Evolutionary conservation across 2,329 filamentous ascomycete species (phyloP), one percentile per base, ranked within the genome.

Genomic region (Hypoxylon sp.): DNA sequence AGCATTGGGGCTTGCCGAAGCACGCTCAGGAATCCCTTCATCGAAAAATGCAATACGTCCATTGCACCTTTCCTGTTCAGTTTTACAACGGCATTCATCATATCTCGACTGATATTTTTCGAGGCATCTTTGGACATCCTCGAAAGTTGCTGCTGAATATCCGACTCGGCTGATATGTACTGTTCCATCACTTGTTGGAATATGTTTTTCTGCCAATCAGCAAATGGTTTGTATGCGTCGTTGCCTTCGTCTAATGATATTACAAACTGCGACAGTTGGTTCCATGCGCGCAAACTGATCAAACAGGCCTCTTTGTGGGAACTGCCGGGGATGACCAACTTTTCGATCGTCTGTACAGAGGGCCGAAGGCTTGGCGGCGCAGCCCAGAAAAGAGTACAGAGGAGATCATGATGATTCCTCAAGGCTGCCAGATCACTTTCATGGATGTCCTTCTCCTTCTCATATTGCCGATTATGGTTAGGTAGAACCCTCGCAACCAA

Each of bases 241-340:
- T 72, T 69, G 37, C 76, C 75, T 26, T 79, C 78, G 7, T 79
- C 79, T 0, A 76, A 79, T 0, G 82, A 79, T 4, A 88, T 78
- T 22, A 89, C 74, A 68, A 88, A 90, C 17, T 83, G 81, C 1
- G 87, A 82, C 26, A 91, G 77, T 67, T 89, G 87, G 55, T 78
- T 82, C 88, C 88, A 91, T 6, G 88, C 83, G 49, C 85, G 81
- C 15, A 91, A 71, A 62, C 85, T 90, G 67, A 90, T 88, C 28
- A 88, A 75, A 68, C 86, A 89, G 2, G 88, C 88, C 72, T 89
- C 86, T 68, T 87, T 89, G 72, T 91, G 89, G 8, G 88, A 89
- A 58, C 78, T 85, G 19, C 80, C 82, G 0, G 87, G 85, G 17
- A 79, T 74, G 2, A 91, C 86, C 1, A 91, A 79, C 56, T 85